phyloP scores from a whole-genome alignment of 2,329 filamentous ascomycete genomes.

The Fusarium nisikadoi region DNA sequence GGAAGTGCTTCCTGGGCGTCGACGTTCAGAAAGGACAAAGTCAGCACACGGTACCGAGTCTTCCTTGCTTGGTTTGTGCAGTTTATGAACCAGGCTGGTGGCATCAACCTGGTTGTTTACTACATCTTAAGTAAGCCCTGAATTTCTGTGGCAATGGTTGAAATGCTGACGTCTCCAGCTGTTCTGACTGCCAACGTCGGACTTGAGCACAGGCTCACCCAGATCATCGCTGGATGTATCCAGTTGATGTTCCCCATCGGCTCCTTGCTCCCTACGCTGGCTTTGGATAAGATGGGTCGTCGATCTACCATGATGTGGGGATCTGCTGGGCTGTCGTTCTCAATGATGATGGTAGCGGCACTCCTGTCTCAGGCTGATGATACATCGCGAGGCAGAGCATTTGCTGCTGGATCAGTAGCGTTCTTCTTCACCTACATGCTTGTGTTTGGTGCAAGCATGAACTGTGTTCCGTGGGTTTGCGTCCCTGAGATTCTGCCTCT shows the following conservation, averaged over 20 bases:
- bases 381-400: conserved; percentile 13
- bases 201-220: conserved; percentile 38
- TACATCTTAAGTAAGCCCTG: conserved; percentile 44
- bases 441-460: conserved; percentile 34
- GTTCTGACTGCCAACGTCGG: conserved; percentile 49
- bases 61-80: conserved; percentile 34
- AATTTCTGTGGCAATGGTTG: too few relatives aligned
- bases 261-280: conserved; percentile 48
- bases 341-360: conserved; percentile 39
- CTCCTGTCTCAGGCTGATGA: conserved; percentile 31
- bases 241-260: conserved; percentile 54
- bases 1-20: conserved; percentile 49
- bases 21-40: conserved; percentile 45
- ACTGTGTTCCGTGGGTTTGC: conserved; percentile 42
- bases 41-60: conserved; percentile 29
- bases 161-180: background rate
- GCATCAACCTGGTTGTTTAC: conserved; percentile 59
- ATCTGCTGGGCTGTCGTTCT: conserved; percentile 41
- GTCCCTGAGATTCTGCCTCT: conserved; percentile 37
- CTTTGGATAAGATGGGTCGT: conserved; percentile 52
- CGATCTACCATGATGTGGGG: conserved; percentile 58
- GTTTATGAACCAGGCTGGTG: conserved; percentile 56
- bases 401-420: conserved; percentile 23
- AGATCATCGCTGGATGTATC: conserved; percentile 51
- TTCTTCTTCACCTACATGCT: conserved; percentile 40